phyloP scores from a whole-genome alignment of 805 yeast genomes.

The Lipomyces lipofer region DNA sequence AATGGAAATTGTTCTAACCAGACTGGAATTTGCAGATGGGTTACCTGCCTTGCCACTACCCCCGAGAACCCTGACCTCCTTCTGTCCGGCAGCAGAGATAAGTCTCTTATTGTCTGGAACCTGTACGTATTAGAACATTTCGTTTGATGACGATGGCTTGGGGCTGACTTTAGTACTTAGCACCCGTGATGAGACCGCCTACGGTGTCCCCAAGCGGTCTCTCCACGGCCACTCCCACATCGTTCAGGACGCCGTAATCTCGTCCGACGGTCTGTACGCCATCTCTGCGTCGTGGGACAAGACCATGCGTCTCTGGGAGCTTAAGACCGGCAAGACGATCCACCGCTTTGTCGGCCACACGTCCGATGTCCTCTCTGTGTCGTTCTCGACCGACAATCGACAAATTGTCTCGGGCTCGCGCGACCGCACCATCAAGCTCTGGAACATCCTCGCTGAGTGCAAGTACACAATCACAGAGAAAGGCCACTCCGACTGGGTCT shows the following conservation, averaged over 20 bases:
- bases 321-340: constrained; percentile 89
- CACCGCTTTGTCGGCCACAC: constrained; percentile 97
- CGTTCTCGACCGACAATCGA: constrained; percentile 94
- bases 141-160: background rate
- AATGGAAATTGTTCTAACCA: constrained; percentile 14
- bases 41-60: constrained; percentile 97
- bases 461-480: constrained; percentile 74
- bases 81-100: constrained; percentile 98
- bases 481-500: constrained; percentile 99
- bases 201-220: constrained; percentile 98
- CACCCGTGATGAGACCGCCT: constrained; percentile 90
- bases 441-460: constrained; percentile 99
- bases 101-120: constrained; percentile 97
- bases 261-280: constrained; percentile 97
- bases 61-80: constrained; percentile 97
- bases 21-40: constrained; percentile 59
- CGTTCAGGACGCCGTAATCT: constrained; percentile 95
- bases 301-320: constrained; percentile 98
- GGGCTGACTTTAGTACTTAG: background rate
- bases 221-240: constrained; percentile 99
- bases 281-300: constrained; percentile 99
- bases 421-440: constrained; percentile 97
- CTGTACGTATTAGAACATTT: constrained; percentile 43
- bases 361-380: constrained; percentile 95
- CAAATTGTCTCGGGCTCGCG: constrained; percentile 98